Base-by-base conservation (phyloP, 2,329 filamentous ascomycete species). In the Ophiostoma himal-ulmi region DNA sequence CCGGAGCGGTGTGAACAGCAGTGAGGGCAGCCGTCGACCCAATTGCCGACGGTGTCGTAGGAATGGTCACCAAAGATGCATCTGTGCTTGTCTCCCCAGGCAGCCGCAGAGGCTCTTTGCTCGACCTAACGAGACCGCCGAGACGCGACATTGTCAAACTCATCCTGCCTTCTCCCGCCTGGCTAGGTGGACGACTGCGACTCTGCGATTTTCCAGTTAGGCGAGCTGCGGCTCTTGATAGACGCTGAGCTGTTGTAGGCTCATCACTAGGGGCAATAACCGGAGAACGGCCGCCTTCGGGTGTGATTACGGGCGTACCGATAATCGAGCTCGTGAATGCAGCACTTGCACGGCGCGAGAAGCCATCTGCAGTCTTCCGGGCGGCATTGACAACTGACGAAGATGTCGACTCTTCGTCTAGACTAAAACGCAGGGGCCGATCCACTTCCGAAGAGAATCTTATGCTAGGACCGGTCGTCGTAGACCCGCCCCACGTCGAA, bases 71-170 rank as follows among this genome's bases (percentile, higher is more conserved):
- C n/a, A 74, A 76, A 68, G 76, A 75, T 54, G 75, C 69, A 71
- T 74, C 11, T 14, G 52, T 26, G 8, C 70, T 68, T 30, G 64
- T 54, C 65, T 74, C 73, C 20, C 77, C 73, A 5, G 73, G 68
- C 64, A 80, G 79, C 48, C 79, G 78, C 70, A 82, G 75, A 0
- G 79, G 80, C 71, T 88, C 85, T 75, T 81, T 85, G 78, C 83
- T 86, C 10, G 81, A 75, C 68, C 82, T 83, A 74, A 83, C 82
- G 7, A 87, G 80, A 0, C 83, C 82, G 11, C 83, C 83, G 4
- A 87, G 77, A n/a, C 85, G 83, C 20, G 82, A 83, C 76, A 89
- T 86, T 2, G 84, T 85, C 22, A 84, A 79, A 75, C 85, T 88
- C 70, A 88, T 83, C 4, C 87, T 82, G 20, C 82, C 82, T 73